Conservation (phyloP, 148 eudicot species). For the Polygonum aviculare region DNA sequence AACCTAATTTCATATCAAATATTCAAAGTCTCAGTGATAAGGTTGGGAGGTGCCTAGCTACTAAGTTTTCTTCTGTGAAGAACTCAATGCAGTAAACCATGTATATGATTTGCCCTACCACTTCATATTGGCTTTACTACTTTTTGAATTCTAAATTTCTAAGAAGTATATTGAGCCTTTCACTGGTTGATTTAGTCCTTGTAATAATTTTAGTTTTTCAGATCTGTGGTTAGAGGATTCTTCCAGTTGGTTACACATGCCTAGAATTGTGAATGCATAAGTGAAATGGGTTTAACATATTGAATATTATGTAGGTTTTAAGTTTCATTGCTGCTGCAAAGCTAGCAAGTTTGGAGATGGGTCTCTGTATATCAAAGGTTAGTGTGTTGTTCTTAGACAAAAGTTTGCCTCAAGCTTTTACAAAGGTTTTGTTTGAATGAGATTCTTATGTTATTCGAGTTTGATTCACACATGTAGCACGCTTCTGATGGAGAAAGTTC, state of each 20-base stretch:
- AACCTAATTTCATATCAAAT: neutral
- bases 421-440: neutral
- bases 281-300: neutral
- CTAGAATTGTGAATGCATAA: neutral
- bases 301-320: neutral
- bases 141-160: neutral
- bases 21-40: neutral
- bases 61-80: neutral
- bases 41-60: neutral
- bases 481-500: conserved; percentile 33
- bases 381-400: neutral
- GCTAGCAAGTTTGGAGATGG: neutral
- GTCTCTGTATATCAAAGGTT: conserved; percentile 11
- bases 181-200: neutral
- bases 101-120: neutral
- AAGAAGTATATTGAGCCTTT: neutral
- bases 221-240: neutral
- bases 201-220: neutral
- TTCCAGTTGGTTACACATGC: neutral
- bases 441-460: neutral
- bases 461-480: conserved; percentile 20
- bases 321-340: neutral
- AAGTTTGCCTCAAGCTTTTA: neutral
- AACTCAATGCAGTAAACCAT: neutral
- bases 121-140: neutral